These are phyloP conservation scores for Thalia dealbata DNA, from an alignment of 176 grass and related monocot genomes.

Conservation along the genomic window DNA sequence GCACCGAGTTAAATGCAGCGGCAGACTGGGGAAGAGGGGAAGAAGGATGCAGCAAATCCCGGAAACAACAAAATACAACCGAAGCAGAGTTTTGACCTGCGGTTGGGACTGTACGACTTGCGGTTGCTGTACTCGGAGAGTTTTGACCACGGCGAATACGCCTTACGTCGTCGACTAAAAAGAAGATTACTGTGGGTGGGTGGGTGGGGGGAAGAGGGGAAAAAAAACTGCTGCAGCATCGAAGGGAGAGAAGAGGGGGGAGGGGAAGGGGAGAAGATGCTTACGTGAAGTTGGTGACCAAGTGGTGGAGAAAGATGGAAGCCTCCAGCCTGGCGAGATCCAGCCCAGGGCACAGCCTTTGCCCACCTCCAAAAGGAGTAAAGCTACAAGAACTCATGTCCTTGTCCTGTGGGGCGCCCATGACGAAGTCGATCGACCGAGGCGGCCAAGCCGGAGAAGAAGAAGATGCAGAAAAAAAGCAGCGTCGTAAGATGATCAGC, in stretches of 20 bases:
- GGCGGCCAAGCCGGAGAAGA: neutral
- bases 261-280: neutral
- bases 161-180: too few species aligned
- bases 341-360: constrained; percentile 91
- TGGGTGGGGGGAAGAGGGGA: too few species aligned
- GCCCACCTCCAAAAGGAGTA: constrained; percentile 93
- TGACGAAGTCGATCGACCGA: too few species aligned
- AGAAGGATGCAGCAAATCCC: neutral
- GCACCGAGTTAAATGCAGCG: neutral
- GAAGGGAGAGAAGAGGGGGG: too few species aligned
- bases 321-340: constrained; percentile 98
- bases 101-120: too few species aligned
- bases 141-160: too few species aligned
- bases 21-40: neutral
- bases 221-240: too few species aligned
- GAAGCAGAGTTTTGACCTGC: neutral
- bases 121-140: too few species aligned
- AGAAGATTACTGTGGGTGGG: too few species aligned
- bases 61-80: neutral
- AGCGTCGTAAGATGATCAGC: neutral
- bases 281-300: constrained; percentile 96
- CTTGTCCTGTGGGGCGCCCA: constrained; percentile 49
- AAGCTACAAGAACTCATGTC: constrained; percentile 68
- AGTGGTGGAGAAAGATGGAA: constrained; percentile 97
- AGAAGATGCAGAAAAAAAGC: constrained; percentile 19